Evolutionary conservation across 768 basidiomycete species (phyloP).

Genomic region (Boletus rufocinnamomeus): DNA sequence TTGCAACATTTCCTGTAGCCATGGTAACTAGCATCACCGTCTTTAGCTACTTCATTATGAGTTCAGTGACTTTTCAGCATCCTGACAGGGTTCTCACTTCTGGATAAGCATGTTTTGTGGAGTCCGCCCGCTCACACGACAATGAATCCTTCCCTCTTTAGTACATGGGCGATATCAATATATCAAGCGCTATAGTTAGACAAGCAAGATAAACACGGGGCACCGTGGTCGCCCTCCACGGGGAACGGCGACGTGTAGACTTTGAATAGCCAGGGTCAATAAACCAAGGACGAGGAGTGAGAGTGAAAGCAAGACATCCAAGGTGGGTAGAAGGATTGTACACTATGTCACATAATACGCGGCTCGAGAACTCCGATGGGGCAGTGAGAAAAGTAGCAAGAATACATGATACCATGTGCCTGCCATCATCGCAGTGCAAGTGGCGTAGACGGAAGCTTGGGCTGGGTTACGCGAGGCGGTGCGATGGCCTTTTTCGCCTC

Average conservation of each 20-base stretch:
- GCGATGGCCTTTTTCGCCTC: conserved; percentile 25
- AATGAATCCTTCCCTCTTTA: not conserved
- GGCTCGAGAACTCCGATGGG: not conserved
- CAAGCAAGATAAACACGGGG: not conserved
- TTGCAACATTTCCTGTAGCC: too few relatives aligned
- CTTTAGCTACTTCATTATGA: too few relatives aligned
- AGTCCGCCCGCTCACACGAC: too few relatives aligned
- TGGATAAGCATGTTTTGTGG: too few relatives aligned
- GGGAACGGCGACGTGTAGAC: too few relatives aligned
- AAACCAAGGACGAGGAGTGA: too few relatives aligned
- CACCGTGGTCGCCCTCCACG: not conserved
- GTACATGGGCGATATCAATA: not conserved
- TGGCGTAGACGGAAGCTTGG: conserved; percentile 7
- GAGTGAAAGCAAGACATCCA: not conserved
- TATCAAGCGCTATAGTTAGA: not conserved
- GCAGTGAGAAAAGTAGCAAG: not conserved
- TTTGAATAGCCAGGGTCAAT: not conserved
- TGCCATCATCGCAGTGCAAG: conserved; percentile 6
- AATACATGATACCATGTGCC: not conserved
- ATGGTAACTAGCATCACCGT: too few relatives aligned
- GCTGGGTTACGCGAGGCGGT: conserved; percentile 13
- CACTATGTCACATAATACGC: not conserved
- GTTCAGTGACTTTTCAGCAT: too few relatives aligned
- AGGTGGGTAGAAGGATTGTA: not conserved
- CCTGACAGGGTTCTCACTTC: too few relatives aligned